Conservation (phyloP, 257 asterid species). For the Paulownia fortunei region DNA sequence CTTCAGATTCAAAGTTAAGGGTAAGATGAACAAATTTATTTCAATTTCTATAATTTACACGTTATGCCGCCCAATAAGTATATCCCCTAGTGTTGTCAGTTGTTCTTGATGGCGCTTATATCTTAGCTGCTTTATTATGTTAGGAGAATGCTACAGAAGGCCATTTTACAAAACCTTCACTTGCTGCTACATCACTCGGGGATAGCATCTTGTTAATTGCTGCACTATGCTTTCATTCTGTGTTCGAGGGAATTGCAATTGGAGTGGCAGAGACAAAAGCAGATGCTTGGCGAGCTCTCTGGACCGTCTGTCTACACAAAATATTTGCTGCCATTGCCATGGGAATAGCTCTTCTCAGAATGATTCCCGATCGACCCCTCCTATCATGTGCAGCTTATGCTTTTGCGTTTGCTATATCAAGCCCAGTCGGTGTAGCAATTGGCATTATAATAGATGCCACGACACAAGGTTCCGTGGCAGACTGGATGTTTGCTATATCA, state of each 20-base stretch:
- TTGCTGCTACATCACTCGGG: conserved; percentile 62
- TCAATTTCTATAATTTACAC: not conserved
- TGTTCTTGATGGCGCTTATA: not conserved
- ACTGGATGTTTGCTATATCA: conserved; percentile 84
- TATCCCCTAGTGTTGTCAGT: not conserved
- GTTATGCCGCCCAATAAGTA: not conserved
- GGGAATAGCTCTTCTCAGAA: conserved; percentile 94
- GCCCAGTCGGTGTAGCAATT: conserved; percentile 81
- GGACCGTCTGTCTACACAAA: conserved; percentile 90
- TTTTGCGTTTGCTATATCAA: conserved; percentile 85
- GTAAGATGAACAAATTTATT: conserved; percentile 30
- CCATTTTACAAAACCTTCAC: conserved; percentile 46
- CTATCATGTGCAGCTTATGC: conserved; percentile 74
- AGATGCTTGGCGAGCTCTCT: conserved; percentile 89
- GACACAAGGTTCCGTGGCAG: conserved; percentile 77
- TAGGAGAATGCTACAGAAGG: conserved; percentile 38
- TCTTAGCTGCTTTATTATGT: conserved; percentile 14
- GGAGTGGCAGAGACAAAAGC: conserved; percentile 84
- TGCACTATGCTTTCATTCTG: conserved; percentile 85
- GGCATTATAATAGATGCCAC: conserved; percentile 84
- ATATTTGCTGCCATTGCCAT: conserved; percentile 91
- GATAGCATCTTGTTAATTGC: conserved; percentile 71
- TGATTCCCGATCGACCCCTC: conserved; percentile 87
- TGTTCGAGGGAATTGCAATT: conserved; percentile 93
- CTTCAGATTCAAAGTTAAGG: conserved; percentile 47